Conservation (phyloP, 306 rosid genomes). For the Sicyos edulis region DNA sequence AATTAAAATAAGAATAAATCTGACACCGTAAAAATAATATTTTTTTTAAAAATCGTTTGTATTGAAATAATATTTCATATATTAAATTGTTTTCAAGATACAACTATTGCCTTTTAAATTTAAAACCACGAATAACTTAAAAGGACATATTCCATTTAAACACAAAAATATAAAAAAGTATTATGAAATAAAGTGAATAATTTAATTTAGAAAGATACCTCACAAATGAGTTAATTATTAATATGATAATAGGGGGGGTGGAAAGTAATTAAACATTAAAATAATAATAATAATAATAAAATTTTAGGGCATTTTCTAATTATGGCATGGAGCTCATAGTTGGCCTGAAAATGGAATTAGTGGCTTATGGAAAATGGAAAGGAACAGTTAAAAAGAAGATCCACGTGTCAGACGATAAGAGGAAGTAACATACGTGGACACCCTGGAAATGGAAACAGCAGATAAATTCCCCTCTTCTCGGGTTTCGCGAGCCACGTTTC, state of each 20-base stretch:
- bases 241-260: neutral
- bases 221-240: neutral
- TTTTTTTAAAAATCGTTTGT: neutral
- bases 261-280: neutral
- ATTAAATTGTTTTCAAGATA: neutral
- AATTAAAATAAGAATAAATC: neutral
- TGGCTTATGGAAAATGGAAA: slow-evolving; percentile 13
- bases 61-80: neutral
- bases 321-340: slow-evolving; percentile 13
- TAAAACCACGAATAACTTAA: neutral
- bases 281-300: neutral
- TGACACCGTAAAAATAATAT: neutral
- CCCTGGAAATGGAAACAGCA: slow-evolving; percentile 12
- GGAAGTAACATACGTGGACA: slow-evolving; percentile 1
- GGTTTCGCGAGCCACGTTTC: slow-evolving; percentile 12
- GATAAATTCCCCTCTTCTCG: slow-evolving; percentile 8
- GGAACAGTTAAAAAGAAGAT: neutral
- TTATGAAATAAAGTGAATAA: neutral
- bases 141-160: neutral
- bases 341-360: neutral
- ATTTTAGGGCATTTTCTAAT: neutral
- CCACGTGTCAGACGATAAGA: neutral
- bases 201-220: neutral
- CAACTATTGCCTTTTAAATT: neutral
- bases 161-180: neutral